Conservation (phyloP, 352 stramenopile species). For the Globisporangium paddicum region DNA sequence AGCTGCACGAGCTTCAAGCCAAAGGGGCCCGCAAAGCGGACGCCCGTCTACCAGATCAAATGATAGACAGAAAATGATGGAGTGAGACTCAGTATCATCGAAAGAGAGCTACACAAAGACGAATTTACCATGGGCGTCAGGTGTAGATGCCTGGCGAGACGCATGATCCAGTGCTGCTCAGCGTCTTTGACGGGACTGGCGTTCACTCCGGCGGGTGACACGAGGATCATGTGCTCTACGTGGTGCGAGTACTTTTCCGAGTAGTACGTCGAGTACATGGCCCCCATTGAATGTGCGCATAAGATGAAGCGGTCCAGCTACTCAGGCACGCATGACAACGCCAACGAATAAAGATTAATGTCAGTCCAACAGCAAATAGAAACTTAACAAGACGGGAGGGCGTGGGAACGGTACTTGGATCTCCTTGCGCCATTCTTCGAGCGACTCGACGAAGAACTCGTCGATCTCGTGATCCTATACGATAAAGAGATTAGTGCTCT, state of each 20-base stretch:
- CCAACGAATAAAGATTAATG: background rate
- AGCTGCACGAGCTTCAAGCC: slow-evolving; percentile 48
- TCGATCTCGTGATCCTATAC: slow-evolving; percentile 67
- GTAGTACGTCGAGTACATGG: slow-evolving; percentile 80
- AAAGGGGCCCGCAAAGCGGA: slow-evolving; percentile 63
- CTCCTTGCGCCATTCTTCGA: slow-evolving; percentile 69
- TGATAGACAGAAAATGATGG: background rate
- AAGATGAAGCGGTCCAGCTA: slow-evolving; percentile 75
- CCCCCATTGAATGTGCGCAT: slow-evolving; percentile 75
- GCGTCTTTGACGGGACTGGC: slow-evolving; percentile 26
- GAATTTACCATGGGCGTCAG: slow-evolving; percentile 67
- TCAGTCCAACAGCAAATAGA: background rate
- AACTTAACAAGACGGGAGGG: background rate
- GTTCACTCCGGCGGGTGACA: slow-evolving; percentile 68
- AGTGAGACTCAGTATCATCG: background rate
- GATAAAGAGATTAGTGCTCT: background rate
- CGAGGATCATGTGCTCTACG: slow-evolving; percentile 71
- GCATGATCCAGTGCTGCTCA: slow-evolving; percentile 39
- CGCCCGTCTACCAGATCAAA: slow-evolving; percentile 29
- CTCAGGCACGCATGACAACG: background rate
- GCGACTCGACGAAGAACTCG: slow-evolving; percentile 76
- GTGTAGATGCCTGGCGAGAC: slow-evolving; percentile 29
- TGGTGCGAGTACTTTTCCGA: slow-evolving; percentile 61
- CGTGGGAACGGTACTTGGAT: slow-evolving; percentile 21
- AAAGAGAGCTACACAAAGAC: background rate